A percentile compares a stretch with the other conserved stretches of the same genome.
phyloP scores from a whole-genome alignment of 768 basidiomycete genomes.

The Phaffia australis region DNA sequence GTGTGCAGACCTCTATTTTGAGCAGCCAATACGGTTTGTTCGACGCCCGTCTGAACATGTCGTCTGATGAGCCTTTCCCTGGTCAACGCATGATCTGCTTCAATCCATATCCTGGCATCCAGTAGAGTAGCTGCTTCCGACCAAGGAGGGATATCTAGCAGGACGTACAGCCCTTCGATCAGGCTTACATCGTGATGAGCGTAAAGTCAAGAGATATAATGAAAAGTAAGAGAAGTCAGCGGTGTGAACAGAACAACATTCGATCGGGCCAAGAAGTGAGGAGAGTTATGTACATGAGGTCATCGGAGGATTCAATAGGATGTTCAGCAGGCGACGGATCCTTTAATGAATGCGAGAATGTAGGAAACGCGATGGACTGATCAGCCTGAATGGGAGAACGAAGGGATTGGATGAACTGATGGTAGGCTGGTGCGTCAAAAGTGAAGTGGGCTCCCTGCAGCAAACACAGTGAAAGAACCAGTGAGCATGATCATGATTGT shows the following conservation, averaged over 20 bases:
- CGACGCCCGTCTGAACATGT: constrained; percentile 18
- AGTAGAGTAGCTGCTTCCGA: constrained; percentile 50
- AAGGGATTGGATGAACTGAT: constrained; percentile 53
- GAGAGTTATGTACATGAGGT: constrained; percentile 45
- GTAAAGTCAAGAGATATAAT: not conserved
- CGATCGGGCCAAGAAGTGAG: no score
- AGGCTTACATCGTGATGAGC: constrained; percentile 36
- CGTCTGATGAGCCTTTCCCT: constrained; percentile 8
- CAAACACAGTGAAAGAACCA: not conserved
- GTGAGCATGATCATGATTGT: constrained; percentile 1
- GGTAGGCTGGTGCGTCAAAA: constrained; percentile 66
- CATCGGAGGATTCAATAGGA: constrained; percentile 52
- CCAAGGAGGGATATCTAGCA: constrained; percentile 68
- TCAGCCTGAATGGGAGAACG: constrained; percentile 39
- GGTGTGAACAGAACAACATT: no score
- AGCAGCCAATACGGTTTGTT: constrained; percentile 9
- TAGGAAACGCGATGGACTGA: constrained; percentile 50
- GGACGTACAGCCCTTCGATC: constrained; percentile 81
- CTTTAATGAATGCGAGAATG: constrained; percentile 78
- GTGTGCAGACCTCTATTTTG: constrained; percentile 9
- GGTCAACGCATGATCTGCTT: not conserved
- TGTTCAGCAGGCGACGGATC: constrained; percentile 61
- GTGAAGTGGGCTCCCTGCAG: constrained; percentile 71
- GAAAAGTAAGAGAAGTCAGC: no score
- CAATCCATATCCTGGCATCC: constrained; percentile 46